phyloP scores from a whole-genome alignment of 768 basidiomycete species.

The Terana coerulea region DNA sequence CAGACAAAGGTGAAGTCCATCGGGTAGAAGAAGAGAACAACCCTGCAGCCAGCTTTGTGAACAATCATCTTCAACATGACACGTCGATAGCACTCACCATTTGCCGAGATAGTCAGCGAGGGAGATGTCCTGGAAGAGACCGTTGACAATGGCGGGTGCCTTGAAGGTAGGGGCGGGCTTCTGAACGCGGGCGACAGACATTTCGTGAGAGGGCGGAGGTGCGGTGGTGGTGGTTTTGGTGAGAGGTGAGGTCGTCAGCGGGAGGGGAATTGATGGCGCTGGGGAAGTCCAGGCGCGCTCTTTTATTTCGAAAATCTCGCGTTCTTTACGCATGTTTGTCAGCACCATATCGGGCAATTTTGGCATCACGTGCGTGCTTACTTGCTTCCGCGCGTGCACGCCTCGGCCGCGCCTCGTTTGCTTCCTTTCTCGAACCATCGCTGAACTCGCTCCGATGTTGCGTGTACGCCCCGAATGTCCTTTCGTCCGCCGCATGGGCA shows the following conservation, averaged over 20 bases:
- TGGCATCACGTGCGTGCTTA: conserved; percentile 6
- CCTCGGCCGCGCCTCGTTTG: conserved; percentile 1
- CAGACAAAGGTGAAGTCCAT: conserved; percentile 90
- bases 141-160: conserved; percentile 70
- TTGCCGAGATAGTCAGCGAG: conserved; percentile 70
- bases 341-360: neutral
- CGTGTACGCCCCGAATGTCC: too few relatives aligned
- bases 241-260: neutral
- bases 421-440: conserved; percentile 1
- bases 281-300: conserved; percentile 5
- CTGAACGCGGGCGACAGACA: conserved; percentile 46
- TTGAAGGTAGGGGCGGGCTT: conserved; percentile 82
- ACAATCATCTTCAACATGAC: conserved; percentile 2
- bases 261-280: conserved; percentile 1
- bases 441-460: too few relatives aligned
- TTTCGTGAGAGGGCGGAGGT: neutral
- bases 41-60: conserved; percentile 46
- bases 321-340: conserved; percentile 24
- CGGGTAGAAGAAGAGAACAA: conserved; percentile 93
- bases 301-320: conserved; percentile 18
- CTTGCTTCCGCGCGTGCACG: neutral
- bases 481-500: too few relatives aligned
- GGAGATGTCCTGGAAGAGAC: conserved; percentile 75
- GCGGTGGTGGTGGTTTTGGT: neutral
- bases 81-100: conserved; percentile 51